These are phyloP conservation scores for Wickerhamomyces strasburgensis DNA, from an alignment of 805 yeast genomes.

Conservation along the genomic window DNA sequence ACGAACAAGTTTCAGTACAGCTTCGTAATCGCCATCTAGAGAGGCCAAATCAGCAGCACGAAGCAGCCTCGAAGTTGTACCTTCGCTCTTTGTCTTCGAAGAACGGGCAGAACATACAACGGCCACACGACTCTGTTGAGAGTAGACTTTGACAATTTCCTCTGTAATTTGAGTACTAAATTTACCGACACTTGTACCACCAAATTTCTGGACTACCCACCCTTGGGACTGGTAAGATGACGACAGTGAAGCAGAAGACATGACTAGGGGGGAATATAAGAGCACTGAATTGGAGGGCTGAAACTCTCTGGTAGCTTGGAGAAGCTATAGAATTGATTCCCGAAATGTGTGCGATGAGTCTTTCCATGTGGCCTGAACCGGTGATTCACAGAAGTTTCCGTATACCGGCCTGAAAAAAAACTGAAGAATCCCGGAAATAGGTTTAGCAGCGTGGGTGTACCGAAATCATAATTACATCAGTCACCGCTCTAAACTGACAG, in stretches of 20 bases:
- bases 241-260: constrained; percentile 18
- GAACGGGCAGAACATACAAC: constrained; percentile 97
- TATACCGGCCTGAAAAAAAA: too few species aligned
- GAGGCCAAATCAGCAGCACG: constrained; percentile 78
- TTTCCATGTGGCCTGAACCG: too few species aligned
- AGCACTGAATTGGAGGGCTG: too few species aligned
- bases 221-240: constrained; percentile 25
- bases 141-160: constrained; percentile 70
- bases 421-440: too few species aligned
- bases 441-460: too few species aligned
- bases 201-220: constrained; percentile 90
- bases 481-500: too few species aligned
- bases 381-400: too few species aligned
- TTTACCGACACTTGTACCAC: constrained; percentile 97
- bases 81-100: constrained; percentile 85
- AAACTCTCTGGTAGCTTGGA: background rate
- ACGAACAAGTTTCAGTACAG: constrained; percentile 60
- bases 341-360: too few species aligned
- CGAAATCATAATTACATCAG: too few species aligned
- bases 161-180: constrained; percentile 82
- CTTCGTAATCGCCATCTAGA: constrained; percentile 51
- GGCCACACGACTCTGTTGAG: constrained; percentile 63
- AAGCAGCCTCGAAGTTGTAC: constrained; percentile 86
- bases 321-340: background rate
- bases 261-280: too few species aligned